Base-by-base conservation (phyloP, 345 rosid species). In the Acer yangbiense region DNA sequence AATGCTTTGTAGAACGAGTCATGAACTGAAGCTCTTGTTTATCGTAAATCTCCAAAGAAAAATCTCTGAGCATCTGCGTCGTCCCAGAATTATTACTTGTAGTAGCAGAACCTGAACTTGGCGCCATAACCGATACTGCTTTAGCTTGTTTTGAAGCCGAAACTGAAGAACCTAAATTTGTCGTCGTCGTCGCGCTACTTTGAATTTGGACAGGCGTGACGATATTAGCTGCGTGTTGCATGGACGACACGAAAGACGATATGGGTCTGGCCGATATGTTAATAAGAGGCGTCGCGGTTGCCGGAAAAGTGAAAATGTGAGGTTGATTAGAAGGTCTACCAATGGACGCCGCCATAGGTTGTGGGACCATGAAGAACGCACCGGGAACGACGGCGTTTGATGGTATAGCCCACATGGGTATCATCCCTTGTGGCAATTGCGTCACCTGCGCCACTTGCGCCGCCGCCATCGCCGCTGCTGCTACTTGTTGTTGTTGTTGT, bases 391-490 rank as follows among this genome's bases (percentile, higher is more conserved):
- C 81, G 7, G 85, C 82, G 90, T 82, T 91, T 12, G 96, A 86
- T 1, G 93, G 97, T 76, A 94, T 84, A 55, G 98, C 94, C 95
- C 95, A 92, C 90, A 92, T 82, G 8, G 97, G 95, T 76, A 91
- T 84, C 76, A 94, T 75, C n/a, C 94, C 95, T 80, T 86, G 97
- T 12, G 93, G 81, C 11, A 68, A 9, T 46, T 65, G 71, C 32
- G 79, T 43, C 23, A 61, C 29, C 6, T 65, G 73, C 57, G 79
- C 23, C 12, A 60, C 27, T 6, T n/a, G 25, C 3, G 58, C 72
- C 46, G 32, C 32, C 32, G 32, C 32, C 32, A 29, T 29, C 32
- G 32, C 32, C 32, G 32, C 32, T 29, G 32, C 32, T 29, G 32
- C 32, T 29, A 29, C 32, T 29, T 35, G 39, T 4, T 4, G 6